Base-by-base conservation (phyloP, 2,329 filamentous ascomycete genomes). In the Orbilia brochopaga region DNA sequence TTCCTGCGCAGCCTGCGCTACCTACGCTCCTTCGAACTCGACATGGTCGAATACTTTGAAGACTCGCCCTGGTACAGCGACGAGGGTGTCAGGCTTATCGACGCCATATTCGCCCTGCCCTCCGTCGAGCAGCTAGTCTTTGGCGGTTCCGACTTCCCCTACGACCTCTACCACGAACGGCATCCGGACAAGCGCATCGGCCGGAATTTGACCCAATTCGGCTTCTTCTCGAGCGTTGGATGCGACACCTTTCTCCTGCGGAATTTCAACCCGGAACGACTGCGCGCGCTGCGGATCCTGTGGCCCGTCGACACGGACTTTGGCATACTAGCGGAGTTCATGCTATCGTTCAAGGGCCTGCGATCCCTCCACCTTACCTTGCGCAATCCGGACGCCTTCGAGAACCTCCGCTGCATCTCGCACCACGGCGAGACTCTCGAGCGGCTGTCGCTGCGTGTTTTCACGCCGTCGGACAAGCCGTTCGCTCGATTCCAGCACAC, bases 1-100 rank as follows among this genome's bases (percentile, higher is more conserved):
- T 70, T 70, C 32, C 55, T 70, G 21, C 10, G 19, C 1, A 24
- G 37, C 15, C 42, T 70, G 23, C 58, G 59, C 15, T 64, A 60
- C 30, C 50, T 70, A 0, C 37, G 66, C 27, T 64, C 59, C 2
- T 70, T 70, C 17, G 66, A 70, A 35, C 35, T 70, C 1, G 66
- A 70, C 19, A 70, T 70, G 66, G 66, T 70, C 1, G 66, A 70
- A 27, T 70, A 70, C 24, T 70, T 64, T 24, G 66, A 70, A 46
- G 66, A 70, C 35, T 70, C 66, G 4, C 66, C 66, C 3, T 70
- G 66, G 66, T 48, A 55, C 8, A 48, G 40, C 19, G 55, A 60
- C 10, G 37, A 60, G 11, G 66, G 66, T 4, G 66, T 70, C 1
- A 37, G 21, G 4, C 59, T 70, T 27, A 70, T 70, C 15, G 66